phyloP scores from a whole-genome alignment of 2,329 filamentous ascomycete species.

The Aspergillus vadensis region DNA sequence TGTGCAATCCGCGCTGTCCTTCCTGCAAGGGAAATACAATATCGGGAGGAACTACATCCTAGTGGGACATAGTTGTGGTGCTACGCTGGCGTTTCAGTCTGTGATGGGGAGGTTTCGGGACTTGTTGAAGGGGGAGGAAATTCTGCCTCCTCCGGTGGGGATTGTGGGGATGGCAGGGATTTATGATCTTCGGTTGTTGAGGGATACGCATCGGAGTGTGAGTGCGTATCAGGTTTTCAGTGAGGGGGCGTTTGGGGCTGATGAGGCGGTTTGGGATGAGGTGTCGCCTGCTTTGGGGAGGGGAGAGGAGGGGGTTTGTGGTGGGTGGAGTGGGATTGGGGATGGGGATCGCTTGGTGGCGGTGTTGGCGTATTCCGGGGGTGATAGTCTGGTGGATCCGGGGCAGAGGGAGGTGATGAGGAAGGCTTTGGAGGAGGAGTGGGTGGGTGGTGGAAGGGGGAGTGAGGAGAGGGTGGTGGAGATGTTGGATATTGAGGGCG shows the following conservation, averaged over 20 bases:
- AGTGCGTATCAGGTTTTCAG: conserved; percentile 44
- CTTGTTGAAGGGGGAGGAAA: conserved; percentile 7
- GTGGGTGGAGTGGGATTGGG: conserved; percentile 31
- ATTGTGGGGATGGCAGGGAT: conserved; percentile 49
- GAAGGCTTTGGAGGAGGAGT: conserved; percentile 51
- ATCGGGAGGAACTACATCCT: conserved; percentile 47
- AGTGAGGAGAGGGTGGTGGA: conserved; percentile 41
- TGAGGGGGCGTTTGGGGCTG: conserved; percentile 45
- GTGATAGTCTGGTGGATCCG: conserved; percentile 45
- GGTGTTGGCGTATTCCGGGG: conserved; percentile 45
- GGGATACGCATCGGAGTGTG: conserved; percentile 35
- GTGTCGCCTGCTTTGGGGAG: conserved; percentile 42
- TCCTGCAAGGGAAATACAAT: conserved; percentile 44
- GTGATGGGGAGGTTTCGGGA: conserved; percentile 38
- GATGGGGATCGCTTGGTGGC: conserved; percentile 26
- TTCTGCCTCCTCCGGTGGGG: conserved; percentile 9
- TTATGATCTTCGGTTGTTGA: conserved; percentile 44
- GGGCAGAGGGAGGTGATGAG: conserved; percentile 48
- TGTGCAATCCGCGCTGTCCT: conserved; percentile 41
- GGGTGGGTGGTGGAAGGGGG: conserved; percentile 35
- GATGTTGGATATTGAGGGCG: conserved; percentile 39
- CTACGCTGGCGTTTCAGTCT: conserved; percentile 48
- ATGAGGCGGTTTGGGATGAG: conserved; percentile 41
- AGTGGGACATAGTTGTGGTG: conserved; percentile 51
- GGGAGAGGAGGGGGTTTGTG: conserved; percentile 28